phyloP scores from a whole-genome alignment of 805 yeast species.

The Ogataea minuta region DNA sequence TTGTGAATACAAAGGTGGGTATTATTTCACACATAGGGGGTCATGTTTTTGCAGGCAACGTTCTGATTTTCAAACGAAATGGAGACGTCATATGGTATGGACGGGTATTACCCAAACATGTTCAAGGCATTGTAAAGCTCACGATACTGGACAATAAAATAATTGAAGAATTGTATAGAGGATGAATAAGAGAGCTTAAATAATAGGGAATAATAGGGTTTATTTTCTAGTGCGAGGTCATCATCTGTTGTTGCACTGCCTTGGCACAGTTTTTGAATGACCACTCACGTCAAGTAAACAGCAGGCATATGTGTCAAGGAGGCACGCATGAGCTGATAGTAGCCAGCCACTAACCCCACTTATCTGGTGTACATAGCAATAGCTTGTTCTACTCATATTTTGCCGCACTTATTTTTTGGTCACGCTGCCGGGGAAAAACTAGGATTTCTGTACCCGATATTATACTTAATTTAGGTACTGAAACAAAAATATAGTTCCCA shows the following conservation, averaged over 20 bases:
- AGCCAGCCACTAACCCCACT: background rate
- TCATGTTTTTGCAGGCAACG: slow-evolving; percentile 83
- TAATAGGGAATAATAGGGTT: background rate
- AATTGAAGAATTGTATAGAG: slow-evolving; percentile 58
- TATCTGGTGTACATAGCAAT: background rate
- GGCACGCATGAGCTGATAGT: background rate
- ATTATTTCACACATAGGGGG: slow-evolving; percentile 80
- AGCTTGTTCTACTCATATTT: background rate
- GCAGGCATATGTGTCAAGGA: too few relatives aligned
- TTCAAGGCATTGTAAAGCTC: slow-evolving; percentile 62
- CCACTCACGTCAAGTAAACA: too few relatives aligned
- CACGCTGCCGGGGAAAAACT: slow-evolving; percentile 11
- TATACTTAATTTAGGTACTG: slow-evolving; percentile 7
- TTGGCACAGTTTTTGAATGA: too few relatives aligned
- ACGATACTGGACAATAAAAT: slow-evolving; percentile 49
- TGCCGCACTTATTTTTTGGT: slow-evolving; percentile 1
- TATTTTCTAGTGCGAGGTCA: slow-evolving; percentile 1
- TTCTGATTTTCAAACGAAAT: slow-evolving; percentile 49
- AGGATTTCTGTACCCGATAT: background rate
- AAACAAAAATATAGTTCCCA: slow-evolving; percentile 1
- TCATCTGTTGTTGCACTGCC: background rate
- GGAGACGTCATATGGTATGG: slow-evolving; percentile 72
- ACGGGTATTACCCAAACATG: slow-evolving; percentile 59
- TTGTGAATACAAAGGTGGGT: slow-evolving; percentile 39
- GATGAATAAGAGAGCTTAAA: slow-evolving; percentile 24